A percentile compares a stretch with the other conserved stretches of the same genome.
Conservation (phyloP, 2,329 filamentous ascomycete species). For the Pseudogymnoascus sp. region DNA sequence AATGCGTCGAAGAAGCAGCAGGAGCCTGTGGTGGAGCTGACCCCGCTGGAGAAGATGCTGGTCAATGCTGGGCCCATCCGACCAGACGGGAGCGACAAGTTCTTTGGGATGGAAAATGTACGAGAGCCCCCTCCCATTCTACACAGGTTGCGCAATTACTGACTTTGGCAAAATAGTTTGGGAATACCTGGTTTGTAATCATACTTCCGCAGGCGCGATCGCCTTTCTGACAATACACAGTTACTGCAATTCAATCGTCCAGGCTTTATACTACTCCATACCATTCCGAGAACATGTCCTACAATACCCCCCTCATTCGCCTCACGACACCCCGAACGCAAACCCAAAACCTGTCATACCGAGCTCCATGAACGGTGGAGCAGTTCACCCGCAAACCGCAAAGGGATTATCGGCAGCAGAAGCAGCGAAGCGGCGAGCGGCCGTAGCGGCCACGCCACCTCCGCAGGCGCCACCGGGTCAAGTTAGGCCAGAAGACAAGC, state of each 20-base stretch:
- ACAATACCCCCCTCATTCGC: constrained; percentile 72
- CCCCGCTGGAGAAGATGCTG: constrained; percentile 67
- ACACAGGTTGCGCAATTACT: constrained; percentile 15
- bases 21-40: constrained; percentile 37
- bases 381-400: constrained; percentile 42
- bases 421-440: constrained; percentile 48
- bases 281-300: constrained; percentile 91
- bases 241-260: constrained; percentile 97
- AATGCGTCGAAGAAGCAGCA: neutral
- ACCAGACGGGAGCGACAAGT: constrained; percentile 90
- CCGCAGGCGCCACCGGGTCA: constrained; percentile 41
- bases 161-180: constrained; percentile 57
- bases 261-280: constrained; percentile 92
- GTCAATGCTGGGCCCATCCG: constrained; percentile 73
- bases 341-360: constrained; percentile 52
- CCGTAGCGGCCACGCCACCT: constrained; percentile 47
- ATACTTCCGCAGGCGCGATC: neutral
- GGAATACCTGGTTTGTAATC: constrained; percentile 78
- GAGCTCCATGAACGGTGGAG: constrained; percentile 42
- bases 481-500: constrained; percentile 75
- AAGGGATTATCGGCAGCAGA: constrained; percentile 50
- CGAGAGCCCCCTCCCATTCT: constrained; percentile 32
- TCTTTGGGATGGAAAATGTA: constrained; percentile 97
- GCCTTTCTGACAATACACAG: constrained; percentile 40
- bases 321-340: constrained; percentile 62